Base-by-base conservation (phyloP, 2,329 filamentous ascomycete species). In the Colletotrichum liriopes region DNA sequence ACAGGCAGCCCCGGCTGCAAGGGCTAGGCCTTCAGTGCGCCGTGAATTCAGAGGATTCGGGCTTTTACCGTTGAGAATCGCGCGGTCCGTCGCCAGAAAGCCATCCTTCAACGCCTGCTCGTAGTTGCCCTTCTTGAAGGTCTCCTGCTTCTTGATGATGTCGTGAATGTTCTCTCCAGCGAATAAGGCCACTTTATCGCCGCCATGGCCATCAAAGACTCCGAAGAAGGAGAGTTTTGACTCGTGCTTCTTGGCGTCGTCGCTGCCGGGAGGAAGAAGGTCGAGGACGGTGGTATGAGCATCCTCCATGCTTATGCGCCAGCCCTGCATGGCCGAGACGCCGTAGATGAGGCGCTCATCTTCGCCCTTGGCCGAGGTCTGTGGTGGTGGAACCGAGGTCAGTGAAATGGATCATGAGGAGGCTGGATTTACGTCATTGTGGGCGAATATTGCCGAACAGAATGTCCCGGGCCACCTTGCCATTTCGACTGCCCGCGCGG, bases 271-370 rank as follows among this genome's bases (percentile, higher is more conserved):
- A 73, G 91, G 87, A 79, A 96, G 90, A 77, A 98, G 91, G 83
- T 98, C 94, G 81, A 99, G 93, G 64, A 98, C 86, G 67, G 93
- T 90, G 74, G 94, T 94, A 86, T 99, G 96, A 75, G 96, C 92
- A 82, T 99, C 96, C 84, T 99, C 96, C 96, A 99, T 99, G 87
- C 94, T 98, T 86, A 99, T 98, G 86, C 96, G 93, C 96, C 96
- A 99, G 87, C 96, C 96, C 86, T 99, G 96, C 96, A 99, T 99
- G 84, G 95, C 95, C 76, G 96, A 99, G 76, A 98, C 92, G 81
- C 96, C 96, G 84, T 94, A 99, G 81, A 96, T 85, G 81, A 98
- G 91, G 81, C 94, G 92, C 76, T 97, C 95, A 93, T 98, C 95
- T 86, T 94, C 92, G 84, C 95, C 95, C 81, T 92, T 92, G 82